Evolutionary conservation across 2,329 filamentous ascomycete species (phyloP), one percentile per base, ranked within the genome.

Genomic region (Colletotrichum eremochloae): DNA sequence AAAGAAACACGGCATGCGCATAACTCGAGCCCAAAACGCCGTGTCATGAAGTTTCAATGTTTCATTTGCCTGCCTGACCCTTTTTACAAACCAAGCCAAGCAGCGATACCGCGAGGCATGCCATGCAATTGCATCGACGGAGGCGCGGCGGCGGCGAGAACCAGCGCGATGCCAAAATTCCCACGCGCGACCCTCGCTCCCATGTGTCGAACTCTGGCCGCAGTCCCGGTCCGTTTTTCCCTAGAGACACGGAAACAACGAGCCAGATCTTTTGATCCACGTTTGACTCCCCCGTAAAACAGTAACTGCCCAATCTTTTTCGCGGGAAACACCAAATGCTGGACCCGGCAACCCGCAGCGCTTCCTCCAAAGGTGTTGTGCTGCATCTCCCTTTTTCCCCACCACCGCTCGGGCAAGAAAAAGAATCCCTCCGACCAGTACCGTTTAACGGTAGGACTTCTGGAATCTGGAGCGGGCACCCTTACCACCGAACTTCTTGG

Each of bases 401-500:
- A 52, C 66, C 48, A 46, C 53, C 63, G 53, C 40, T 60, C 40
- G 33, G 66, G 64, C 61, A 68, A 68, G 56, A 56, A 64, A 44
- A 66, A 61, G 61, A 53, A 63, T 52, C 53, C 60, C 61, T 75
- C 76, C 75, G 76, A 56, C 38, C 63, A 57, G 29, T 60, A 64
- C 68, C 61, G 61, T 80, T 94, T 96, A 97, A 95, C 95, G 94
- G 92, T 98, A 97, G 80, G 95, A 97, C 90, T 98, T 98, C 90
- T 98, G 96, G 95, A 94, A 98, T 85, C 95, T 93, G 83, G 96
- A 90, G 84, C 96, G 93, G 84, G 96, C 96, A 91, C 96, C 96
- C 81, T 91, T 93, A 94, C 93, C 94, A 85, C 92, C 92, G 84
- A 94, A 94, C 91, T 98, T 98, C 95, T 98, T 98, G 88, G 96